phyloP scores from a whole-genome alignment of 2,329 filamentous ascomycete species.

The Ambrosiella beaveri region DNA sequence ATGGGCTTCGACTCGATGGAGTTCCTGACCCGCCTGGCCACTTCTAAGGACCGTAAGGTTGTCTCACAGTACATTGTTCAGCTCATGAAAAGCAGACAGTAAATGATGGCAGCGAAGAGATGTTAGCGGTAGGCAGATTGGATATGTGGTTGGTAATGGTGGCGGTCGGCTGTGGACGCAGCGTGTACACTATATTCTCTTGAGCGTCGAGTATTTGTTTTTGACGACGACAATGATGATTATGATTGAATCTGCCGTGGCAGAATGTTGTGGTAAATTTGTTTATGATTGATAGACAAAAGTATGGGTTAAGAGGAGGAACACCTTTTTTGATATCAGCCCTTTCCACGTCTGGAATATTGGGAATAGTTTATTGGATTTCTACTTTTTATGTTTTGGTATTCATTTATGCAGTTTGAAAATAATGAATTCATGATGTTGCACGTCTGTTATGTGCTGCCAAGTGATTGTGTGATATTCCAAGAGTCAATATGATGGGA shows the following conservation, averaged over 20 bases:
- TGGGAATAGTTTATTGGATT: slow-evolving; percentile 6
- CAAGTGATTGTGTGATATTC: no score
- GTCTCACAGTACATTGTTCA: slow-evolving; percentile 48
- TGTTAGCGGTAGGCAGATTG: not conserved
- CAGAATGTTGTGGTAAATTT: not conserved
- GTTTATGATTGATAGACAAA: not conserved
- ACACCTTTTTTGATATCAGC: slow-evolving; percentile 1
- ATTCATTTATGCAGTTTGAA: not conserved
- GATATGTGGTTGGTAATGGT: not conserved
- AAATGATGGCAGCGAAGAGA: slow-evolving; percentile 14
- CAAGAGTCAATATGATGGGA: not conserved
- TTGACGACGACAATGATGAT: not conserved
- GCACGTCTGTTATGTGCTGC: not conserved
- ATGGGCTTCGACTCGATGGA: slow-evolving; percentile 46
- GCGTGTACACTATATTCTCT: slow-evolving; percentile 2
- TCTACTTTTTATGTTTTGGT: not conserved
- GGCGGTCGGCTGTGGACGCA: not conserved
- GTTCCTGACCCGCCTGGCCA: slow-evolving; percentile 41
- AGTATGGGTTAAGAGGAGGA: not conserved
- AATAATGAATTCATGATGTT: not conserved
- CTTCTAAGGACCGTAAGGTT: slow-evolving; percentile 39
- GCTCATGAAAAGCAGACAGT: slow-evolving; percentile 31
- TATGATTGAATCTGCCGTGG: not conserved
- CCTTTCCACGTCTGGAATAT: not conserved
- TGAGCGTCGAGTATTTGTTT: not conserved